Evolutionary conservation across 2,329 filamentous ascomycete genomes (phyloP).

Genomic region (Chaetomium sp.): DNA sequence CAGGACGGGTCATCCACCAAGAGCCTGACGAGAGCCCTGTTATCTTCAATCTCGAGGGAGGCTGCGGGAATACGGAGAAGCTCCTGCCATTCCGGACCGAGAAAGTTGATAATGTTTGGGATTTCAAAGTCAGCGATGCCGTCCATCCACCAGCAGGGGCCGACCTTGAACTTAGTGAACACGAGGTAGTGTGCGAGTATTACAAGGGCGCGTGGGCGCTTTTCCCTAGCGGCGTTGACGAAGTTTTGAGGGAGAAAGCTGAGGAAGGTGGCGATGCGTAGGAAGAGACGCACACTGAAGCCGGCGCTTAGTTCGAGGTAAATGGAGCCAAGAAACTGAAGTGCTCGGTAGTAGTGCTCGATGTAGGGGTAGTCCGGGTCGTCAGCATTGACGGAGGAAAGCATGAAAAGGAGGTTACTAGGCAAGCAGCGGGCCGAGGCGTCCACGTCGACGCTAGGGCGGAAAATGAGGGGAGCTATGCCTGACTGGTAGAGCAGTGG

Average conservation of each 20-base stretch:
- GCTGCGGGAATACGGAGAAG: slow-evolving; percentile 37
- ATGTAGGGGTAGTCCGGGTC: slow-evolving; percentile 34
- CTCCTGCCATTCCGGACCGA: slow-evolving; percentile 36
- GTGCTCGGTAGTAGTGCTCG: slow-evolving; percentile 39
- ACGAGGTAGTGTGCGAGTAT: slow-evolving; percentile 48
- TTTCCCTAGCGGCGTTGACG: slow-evolving; percentile 36
- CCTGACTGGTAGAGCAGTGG: slow-evolving; percentile 34
- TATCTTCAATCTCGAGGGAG: slow-evolving; percentile 31
- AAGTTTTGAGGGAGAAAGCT: slow-evolving; percentile 44
- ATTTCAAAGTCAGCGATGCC: slow-evolving; percentile 43
- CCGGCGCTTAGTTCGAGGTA: slow-evolving; percentile 42
- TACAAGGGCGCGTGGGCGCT: slow-evolving; percentile 41
- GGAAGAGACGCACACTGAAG: slow-evolving; percentile 37
- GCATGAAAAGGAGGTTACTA: slow-evolving; percentile 43
- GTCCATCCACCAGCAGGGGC: slow-evolving; percentile 44
- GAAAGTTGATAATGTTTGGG: slow-evolving; percentile 34
- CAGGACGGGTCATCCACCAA: slow-evolving; percentile 41
- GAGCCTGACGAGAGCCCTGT: slow-evolving; percentile 33
- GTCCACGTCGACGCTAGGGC: slow-evolving; percentile 43
- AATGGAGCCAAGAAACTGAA: slow-evolving; percentile 46
- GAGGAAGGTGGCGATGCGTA: slow-evolving; percentile 48
- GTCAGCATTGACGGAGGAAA: slow-evolving; percentile 36
- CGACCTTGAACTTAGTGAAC: slow-evolving; percentile 40
- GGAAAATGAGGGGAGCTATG: slow-evolving; percentile 41
- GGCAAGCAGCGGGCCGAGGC: slow-evolving; percentile 38